Evolutionary conservation across 331 rosid species (phyloP).

Genomic region (Arachis monticola): DNA sequence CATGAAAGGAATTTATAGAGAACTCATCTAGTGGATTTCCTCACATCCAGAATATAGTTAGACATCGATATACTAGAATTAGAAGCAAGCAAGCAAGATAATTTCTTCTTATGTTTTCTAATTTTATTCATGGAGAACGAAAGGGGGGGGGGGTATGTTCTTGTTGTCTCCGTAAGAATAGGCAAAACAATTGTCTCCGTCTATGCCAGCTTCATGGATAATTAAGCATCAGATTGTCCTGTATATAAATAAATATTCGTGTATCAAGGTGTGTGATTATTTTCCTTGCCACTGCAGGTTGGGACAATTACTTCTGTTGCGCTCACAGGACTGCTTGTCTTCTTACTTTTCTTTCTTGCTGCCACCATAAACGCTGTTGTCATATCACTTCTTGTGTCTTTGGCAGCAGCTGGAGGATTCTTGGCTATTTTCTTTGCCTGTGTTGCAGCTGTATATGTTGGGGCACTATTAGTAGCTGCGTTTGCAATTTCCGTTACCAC

Average conservation of each 20-base stretch:
- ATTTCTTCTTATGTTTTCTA: background rate
- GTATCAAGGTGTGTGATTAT: slow-evolving; percentile 22
- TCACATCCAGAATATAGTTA: slow-evolving; percentile 12
- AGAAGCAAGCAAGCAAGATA: slow-evolving; percentile 9
- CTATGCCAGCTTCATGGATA: background rate
- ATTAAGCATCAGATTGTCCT: background rate
- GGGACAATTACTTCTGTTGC: slow-evolving; percentile 65
- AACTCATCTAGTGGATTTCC: slow-evolving; percentile 13
- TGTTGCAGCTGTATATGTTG: slow-evolving; percentile 71
- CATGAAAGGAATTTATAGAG: slow-evolving; percentile 13
- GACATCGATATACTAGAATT: slow-evolving; percentile 3
- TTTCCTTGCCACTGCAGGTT: slow-evolving; percentile 60
- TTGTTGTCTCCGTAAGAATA: background rate
- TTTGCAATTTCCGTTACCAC: slow-evolving; percentile 63
- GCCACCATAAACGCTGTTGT: slow-evolving; percentile 81
- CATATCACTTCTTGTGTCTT: slow-evolving; percentile 68
- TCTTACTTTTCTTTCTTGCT: slow-evolving; percentile 78
- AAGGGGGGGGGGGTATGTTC: too few species aligned
- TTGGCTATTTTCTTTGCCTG: slow-evolving; percentile 79
- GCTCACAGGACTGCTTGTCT: slow-evolving; percentile 79
- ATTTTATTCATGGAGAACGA: background rate
- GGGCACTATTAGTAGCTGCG: slow-evolving; percentile 76
- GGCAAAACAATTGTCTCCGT: background rate
- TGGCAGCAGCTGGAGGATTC: slow-evolving; percentile 95
- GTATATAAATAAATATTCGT: background rate